Percentiles rank a stretch among this genome's conserved stretches.
Conservation (phyloP, 2,329 filamentous ascomycete genomes). For the Colletotrichum sp. region DNA sequence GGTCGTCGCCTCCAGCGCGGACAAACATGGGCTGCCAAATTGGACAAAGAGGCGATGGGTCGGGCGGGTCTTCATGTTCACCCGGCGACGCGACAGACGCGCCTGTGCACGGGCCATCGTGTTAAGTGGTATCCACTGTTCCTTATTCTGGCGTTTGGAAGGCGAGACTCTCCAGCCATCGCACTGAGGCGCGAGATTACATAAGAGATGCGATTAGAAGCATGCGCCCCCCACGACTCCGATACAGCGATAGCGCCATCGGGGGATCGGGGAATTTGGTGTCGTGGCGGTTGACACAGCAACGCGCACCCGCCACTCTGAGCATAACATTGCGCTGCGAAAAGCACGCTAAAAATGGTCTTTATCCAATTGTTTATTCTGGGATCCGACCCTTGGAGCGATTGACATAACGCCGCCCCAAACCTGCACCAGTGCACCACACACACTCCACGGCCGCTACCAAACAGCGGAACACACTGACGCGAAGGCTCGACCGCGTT, state of each 20-base stretch:
- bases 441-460: not conserved
- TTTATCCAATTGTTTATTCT: slow-evolving; percentile 15
- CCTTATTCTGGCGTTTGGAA: not conserved
- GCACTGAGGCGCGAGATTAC: not conserved
- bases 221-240: not conserved
- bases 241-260: slow-evolving; percentile 15
- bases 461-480: not conserved
- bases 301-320: slow-evolving; percentile 4
- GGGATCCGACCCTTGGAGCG: slow-evolving; percentile 2
- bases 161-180: not conserved
- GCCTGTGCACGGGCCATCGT: slow-evolving; percentile 14
- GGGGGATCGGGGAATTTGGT: slow-evolving; percentile 15
- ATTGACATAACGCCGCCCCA: slow-evolving; percentile 19
- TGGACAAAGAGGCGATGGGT: not conserved
- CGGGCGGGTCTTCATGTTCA: slow-evolving; percentile 17
- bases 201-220: not conserved
- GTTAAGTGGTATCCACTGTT: slow-evolving; percentile 7
- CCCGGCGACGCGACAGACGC: slow-evolving; percentile 18
- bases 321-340: slow-evolving; percentile 16
- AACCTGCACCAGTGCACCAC: not conserved
- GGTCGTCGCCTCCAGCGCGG: not conserved
- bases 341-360: not conserved
- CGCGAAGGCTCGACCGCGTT: slow-evolving; percentile 17
- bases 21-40: not conserved
- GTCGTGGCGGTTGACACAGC: slow-evolving; percentile 13